These are phyloP conservation scores for Fusarium bulbicola DNA, from an alignment of 2,329 filamentous ascomycete genomes.

Conservation along the genomic window DNA sequence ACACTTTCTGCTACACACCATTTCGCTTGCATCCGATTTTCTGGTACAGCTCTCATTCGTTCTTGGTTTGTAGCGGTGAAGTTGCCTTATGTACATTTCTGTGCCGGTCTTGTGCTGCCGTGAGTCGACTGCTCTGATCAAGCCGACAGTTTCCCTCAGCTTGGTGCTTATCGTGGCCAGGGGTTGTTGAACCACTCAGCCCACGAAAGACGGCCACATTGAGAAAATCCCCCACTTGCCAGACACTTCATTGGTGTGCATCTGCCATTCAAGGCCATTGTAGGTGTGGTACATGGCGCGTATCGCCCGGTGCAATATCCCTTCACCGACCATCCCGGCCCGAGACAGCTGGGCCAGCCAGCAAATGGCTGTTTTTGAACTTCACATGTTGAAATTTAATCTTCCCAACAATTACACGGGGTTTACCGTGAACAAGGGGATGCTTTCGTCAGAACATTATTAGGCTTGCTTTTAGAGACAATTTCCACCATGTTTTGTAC, in stretches of 20 bases:
- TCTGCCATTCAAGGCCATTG: background rate
- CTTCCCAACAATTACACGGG: conserved; percentile 19
- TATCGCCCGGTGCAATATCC: conserved; percentile 6
- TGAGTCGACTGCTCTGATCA: conserved; percentile 19
- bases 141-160: conserved; percentile 19
- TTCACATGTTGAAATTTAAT: conserved; percentile 15
- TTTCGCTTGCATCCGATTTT: conserved; percentile 23
- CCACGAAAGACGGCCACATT: conserved; percentile 19
- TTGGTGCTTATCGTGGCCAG: conserved; percentile 28
- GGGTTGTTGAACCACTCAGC: conserved; percentile 24
- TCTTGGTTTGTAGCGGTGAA: conserved; percentile 36
- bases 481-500: background rate
- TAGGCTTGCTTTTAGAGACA: background rate
- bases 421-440: conserved; percentile 9
- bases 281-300: conserved; percentile 23
- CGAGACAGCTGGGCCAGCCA: conserved; percentile 20
- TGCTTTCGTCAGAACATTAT: background rate
- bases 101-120: conserved; percentile 22
- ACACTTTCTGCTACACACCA: conserved; percentile 33
- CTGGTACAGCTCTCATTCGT: conserved; percentile 31
- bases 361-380: conserved; percentile 12
- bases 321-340: conserved; percentile 36
- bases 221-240: conserved; percentile 6
- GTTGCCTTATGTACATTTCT: conserved; percentile 3
- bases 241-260: conserved; percentile 2